A percentile compares a stretch with the other conserved stretches of the same genome.
These are phyloP conservation scores for Globisporangium echinulatum DNA, from an alignment of 352 stramenopile species.

Conservation along the genomic window DNA sequence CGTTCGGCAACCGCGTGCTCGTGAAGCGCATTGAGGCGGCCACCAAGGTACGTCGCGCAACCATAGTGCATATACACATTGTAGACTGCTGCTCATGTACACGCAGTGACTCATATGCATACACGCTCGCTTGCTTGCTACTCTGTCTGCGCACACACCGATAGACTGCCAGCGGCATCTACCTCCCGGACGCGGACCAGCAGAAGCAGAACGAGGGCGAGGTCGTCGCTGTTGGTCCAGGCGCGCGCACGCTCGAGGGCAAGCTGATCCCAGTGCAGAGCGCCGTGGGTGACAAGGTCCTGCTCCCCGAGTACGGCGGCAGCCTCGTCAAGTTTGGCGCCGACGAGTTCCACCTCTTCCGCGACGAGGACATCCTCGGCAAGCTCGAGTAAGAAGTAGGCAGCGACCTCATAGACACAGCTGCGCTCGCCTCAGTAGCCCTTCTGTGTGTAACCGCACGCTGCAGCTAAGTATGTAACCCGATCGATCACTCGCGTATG, in stretches of 20 bases:
- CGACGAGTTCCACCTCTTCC: slow-evolving; percentile 92
- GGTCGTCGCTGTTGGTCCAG: slow-evolving; percentile 92
- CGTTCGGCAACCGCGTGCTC: slow-evolving; percentile 94
- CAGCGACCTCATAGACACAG: too few species aligned
- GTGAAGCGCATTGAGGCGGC: slow-evolving; percentile 90
- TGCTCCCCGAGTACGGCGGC: slow-evolving; percentile 95
- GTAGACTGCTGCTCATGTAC: neutral
- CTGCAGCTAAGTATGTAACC: too few species aligned
- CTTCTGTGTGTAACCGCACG: neutral
- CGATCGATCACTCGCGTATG: too few species aligned
- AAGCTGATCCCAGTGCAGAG: slow-evolving; percentile 84
- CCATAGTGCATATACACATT: neutral
- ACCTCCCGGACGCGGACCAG: slow-evolving; percentile 88
- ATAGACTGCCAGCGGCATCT: slow-evolving; percentile 91
- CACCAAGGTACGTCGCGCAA: slow-evolving; percentile 40
- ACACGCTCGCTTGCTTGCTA: neutral
- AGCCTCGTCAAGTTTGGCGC: slow-evolving; percentile 89
- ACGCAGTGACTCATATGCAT: neutral
- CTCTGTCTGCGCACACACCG: neutral
- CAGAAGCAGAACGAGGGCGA: slow-evolving; percentile 94
- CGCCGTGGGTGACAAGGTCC: slow-evolving; percentile 91
- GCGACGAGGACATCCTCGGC: slow-evolving; percentile 96
- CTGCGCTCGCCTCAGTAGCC: neutral
- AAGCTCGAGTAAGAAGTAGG: slow-evolving; percentile 86
- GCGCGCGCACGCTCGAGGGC: slow-evolving; percentile 85